Percentiles rank a stretch among this genome's conserved stretches.
phyloP scores from a whole-genome alignment of 2,329 filamentous ascomycete species.

The Neonectria magnoliae region DNA sequence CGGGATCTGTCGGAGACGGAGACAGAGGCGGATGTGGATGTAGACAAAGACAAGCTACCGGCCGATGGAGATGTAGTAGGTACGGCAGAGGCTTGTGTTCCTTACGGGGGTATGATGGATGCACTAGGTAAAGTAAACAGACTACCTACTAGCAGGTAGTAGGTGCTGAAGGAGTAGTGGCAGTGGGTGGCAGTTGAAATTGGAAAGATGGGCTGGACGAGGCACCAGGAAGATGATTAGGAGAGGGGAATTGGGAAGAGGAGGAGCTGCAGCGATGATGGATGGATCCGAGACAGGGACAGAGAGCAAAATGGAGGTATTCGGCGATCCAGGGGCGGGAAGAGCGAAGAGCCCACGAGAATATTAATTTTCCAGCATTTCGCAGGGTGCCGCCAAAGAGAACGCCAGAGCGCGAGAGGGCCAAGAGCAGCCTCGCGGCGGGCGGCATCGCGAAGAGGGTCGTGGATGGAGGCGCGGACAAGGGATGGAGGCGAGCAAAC shows the following conservation, averaged over 20 bases:
- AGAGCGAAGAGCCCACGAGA: neutral
- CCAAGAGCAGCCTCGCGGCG: neutral
- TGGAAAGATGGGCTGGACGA: no score
- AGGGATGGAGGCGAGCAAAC: constrained; percentile 33
- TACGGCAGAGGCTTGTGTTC: neutral
- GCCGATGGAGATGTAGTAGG: neutral
- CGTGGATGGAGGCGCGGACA: constrained; percentile 7
- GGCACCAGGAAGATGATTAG: neutral
- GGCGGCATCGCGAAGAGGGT: constrained; percentile 29
- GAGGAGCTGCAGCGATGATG: neutral
- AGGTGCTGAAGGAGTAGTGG: neutral
- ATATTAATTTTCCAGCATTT: neutral
- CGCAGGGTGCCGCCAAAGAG: neutral
- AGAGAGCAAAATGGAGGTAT: neutral
- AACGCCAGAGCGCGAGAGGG: constrained; percentile 1
- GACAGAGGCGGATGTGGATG: neutral
- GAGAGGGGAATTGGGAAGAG: neutral
- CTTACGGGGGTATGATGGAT: neutral
- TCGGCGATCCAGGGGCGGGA: neutral
- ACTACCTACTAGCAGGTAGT: no score
- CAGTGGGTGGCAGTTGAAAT: neutral
- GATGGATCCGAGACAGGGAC: neutral
- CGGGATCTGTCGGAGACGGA: constrained; percentile 9
- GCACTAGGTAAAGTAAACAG: no score
- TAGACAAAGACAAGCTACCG: neutral